Base-by-base conservation (phyloP, 306 rosid species). In the Senna tora region DNA sequence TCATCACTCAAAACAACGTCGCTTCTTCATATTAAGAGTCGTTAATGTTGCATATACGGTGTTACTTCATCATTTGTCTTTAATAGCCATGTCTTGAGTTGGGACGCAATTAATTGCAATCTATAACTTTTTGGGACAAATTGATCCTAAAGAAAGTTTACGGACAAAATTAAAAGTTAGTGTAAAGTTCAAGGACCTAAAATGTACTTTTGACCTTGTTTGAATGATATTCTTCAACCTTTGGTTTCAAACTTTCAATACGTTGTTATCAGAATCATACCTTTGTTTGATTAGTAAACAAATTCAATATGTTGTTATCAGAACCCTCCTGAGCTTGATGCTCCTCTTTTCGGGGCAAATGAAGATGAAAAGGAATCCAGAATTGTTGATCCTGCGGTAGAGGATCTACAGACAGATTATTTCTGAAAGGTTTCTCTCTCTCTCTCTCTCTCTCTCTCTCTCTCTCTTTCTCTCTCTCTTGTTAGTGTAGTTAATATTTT, bases 321-420 rank as follows among this genome's bases (percentile, higher is more conserved):
- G 99, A 82, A 76, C 70, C 96, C 97, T 82, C 99, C 99, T 19
- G 62, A 86, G 84, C 96, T 91, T 32, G 97, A 86, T 42, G 84
- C 81, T 60, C 95, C 95, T 63, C 79, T 84, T 54, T 80, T 79
- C 12, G 76, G 13, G 52, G 69, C 60, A 63, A 79, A 75, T 58
- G 92, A 84, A 64, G 92, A 73, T 11, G 93, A 79, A 28, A 84
- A 83, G 74, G 84, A 73, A 59, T 83, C 68, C 55, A 78, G 76
- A 68, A 63, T 65, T 22, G 73, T 80, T 12, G 86, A 87, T 77
- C 87, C 92, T 16, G 88, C 63, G 16, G 34, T 85, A 74, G 83
- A 85, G 63, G 95, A 91, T 64, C 77, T 86, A 5, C 87, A 73
- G 38, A 81, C 76, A 52, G 85, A 87, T 77, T 70, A 83, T 68